Evolutionary conservation across 2,329 filamentous ascomycete species (phyloP), one percentile per base, ranked within the genome.

Genomic region (Fusarium sp.): DNA sequence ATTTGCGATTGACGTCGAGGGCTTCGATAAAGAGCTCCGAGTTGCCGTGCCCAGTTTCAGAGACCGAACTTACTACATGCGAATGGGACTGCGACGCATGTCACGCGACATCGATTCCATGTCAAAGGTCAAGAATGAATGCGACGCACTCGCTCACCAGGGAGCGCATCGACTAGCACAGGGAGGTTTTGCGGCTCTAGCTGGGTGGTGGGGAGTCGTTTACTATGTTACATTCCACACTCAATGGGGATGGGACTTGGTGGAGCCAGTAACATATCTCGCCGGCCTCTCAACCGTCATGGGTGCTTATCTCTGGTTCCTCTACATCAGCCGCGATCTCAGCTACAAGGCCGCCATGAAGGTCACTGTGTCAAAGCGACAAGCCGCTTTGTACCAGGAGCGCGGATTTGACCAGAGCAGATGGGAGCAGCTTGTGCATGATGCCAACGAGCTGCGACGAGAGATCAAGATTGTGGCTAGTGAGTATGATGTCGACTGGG

Each of bases 401-500:
- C 88, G 89, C 13, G 93, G 93, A 0, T 93, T 98, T 70, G 91
- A 97, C 75, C 77, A 92, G 22, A 83, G 85, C 36, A 87, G 87
- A 65, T 98, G 94, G 94, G 92, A 97, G 73, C 82, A 84, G 6
- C 76, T 97, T 33, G 88, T 97, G 4, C 89, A 94, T 47, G 94
- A 97, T 66, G 93, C 90, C 1, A 97, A 97, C 76, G 81, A 85
- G 4, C 79, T 97, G 67, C 83, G 94, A 7, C 87, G 86, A 67
- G 94, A 98, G 80, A 92, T 98, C 78, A 92, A 91, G 80, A 85
- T 86, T 17, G 88, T 97, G 10, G 94, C 94, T 0, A 88, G 90
- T 34, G 94, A 97, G 80, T 97, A 97, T 77, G 94, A 97, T 72
- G 93, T 94, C 9, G 93, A 95, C 52, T 97, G 94, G 93, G 88